Evolutionary conservation across 768 basidiomycete species (phyloP).

Genomic region (Solioccasus polychromus): DNA sequence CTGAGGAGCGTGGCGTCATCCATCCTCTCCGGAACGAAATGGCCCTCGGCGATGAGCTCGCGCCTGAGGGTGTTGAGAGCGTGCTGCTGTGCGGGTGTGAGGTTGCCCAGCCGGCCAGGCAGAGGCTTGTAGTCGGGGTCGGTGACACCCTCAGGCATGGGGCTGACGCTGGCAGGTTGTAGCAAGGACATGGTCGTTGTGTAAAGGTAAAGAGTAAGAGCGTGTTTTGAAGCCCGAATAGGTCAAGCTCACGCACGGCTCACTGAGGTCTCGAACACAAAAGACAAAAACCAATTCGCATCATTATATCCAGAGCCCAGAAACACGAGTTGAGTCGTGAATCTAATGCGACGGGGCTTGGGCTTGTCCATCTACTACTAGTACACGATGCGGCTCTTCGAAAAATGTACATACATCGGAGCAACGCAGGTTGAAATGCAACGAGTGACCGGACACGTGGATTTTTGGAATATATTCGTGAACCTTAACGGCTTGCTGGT

Average conservation of each 20-base stretch:
- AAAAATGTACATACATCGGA: constrained; percentile 15
- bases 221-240: constrained; percentile 16
- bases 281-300: constrained; percentile 21
- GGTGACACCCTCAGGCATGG: constrained; percentile 56
- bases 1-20: constrained; percentile 68
- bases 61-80: constrained; percentile 67
- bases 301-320: constrained; percentile 34
- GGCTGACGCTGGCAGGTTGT: constrained; percentile 48
- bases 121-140: constrained; percentile 63
- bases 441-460: not conserved
- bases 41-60: constrained; percentile 57
- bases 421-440: constrained; percentile 37
- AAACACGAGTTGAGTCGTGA: constrained; percentile 33
- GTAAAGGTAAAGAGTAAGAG: not conserved
- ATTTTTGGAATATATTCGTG: constrained; percentile 9
- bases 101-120: constrained; percentile 79
- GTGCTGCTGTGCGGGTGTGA: constrained; percentile 57
- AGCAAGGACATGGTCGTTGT: constrained; percentile 27
- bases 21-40: constrained; percentile 63
- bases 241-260: not conserved
- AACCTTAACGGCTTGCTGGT: not conserved
- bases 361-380: constrained; percentile 25
- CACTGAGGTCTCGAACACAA: not conserved
- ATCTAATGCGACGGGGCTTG: constrained; percentile 32
- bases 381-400: constrained; percentile 27